phyloP scores from a whole-genome alignment of 352 stramenopile genomes.

The Phytophthora pistaciae region DNA sequence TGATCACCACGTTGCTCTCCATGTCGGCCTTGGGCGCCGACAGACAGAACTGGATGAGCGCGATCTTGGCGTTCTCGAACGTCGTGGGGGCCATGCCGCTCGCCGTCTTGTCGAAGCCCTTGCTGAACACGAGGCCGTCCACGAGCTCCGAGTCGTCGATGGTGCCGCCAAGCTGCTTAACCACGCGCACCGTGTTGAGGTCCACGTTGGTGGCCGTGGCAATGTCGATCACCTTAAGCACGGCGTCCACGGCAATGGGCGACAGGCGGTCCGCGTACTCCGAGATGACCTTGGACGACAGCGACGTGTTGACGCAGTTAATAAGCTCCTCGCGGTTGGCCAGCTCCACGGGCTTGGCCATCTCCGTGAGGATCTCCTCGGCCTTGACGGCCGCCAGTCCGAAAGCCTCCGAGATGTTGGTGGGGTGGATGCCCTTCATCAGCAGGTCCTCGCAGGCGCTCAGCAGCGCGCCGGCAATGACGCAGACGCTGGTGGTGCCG shows the following conservation, averaged over 20 bases:
- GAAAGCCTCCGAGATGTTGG: slow-evolving; percentile 98
- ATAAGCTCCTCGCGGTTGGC: slow-evolving; percentile 96
- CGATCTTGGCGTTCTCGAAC: slow-evolving; percentile 99
- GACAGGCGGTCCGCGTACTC: slow-evolving; percentile 98
- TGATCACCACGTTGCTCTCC: slow-evolving; percentile 99
- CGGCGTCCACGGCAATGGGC: slow-evolving; percentile 98
- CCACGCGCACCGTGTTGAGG: slow-evolving; percentile 98
- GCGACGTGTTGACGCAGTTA: slow-evolving; percentile 98
- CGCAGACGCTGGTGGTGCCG: slow-evolving; percentile 98
- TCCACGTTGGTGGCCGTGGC: slow-evolving; percentile 96
- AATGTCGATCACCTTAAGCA: slow-evolving; percentile 97
- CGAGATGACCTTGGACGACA: slow-evolving; percentile 98
- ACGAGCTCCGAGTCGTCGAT: slow-evolving; percentile 99
- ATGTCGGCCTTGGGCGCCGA: slow-evolving; percentile 99
- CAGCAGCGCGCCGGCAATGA: slow-evolving; percentile 98
- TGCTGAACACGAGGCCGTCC: slow-evolving; percentile 98
- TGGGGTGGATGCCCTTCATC: slow-evolving; percentile 98
- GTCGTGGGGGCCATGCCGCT: slow-evolving; percentile 48
- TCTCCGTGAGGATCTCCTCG: slow-evolving; percentile 90
- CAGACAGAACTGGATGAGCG: slow-evolving; percentile 99
- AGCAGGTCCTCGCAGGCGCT: slow-evolving; percentile 94
- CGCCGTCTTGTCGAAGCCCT: slow-evolving; percentile 92
- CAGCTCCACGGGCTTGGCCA: slow-evolving; percentile 95
- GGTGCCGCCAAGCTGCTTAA: slow-evolving; percentile 98
- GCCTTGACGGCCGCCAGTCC: slow-evolving; percentile 91